Evolutionary conservation across 495 filamentous ascomycete species (phyloP).

Genomic region (Elasticomyces elasticus): DNA sequence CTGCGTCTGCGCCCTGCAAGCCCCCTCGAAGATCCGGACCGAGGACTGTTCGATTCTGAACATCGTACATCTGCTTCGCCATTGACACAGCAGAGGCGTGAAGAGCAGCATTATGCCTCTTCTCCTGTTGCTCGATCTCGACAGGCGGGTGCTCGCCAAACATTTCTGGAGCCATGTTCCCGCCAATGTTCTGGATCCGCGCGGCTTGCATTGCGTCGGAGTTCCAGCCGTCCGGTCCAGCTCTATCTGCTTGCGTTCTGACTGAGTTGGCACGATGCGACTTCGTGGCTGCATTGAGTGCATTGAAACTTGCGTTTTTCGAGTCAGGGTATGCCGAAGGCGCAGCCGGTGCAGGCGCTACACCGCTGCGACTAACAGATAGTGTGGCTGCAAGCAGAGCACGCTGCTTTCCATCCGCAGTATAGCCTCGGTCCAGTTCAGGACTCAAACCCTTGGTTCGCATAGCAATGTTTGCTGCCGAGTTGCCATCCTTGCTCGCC

Average conservation of each 20-base stretch:
- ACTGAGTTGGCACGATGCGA: constrained; percentile 39
- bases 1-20: constrained; percentile 29
- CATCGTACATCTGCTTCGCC: constrained; percentile 72
- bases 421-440: constrained; percentile 37
- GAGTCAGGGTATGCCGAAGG: constrained; percentile 44
- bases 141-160: constrained; percentile 69
- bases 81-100: constrained; percentile 76
- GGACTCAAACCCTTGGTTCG: constrained; percentile 35
- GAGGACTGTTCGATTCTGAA: constrained; percentile 17
- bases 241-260: constrained; percentile 5
- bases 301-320: constrained; percentile 50
- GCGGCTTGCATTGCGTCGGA: constrained; percentile 45
- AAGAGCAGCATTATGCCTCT: constrained; percentile 56
- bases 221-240: constrained; percentile 19
- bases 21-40: constrained; percentile 21
- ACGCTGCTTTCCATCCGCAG: constrained; percentile 41
- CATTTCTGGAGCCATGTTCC: constrained; percentile 49
- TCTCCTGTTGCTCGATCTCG: constrained; percentile 59
- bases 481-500: constrained; percentile 43
- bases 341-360: constrained; percentile 43
- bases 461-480: constrained; percentile 50
- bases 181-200: constrained; percentile 44
- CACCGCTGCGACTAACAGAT: constrained; percentile 52
- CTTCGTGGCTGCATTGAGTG: constrained; percentile 55
- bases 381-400: constrained; percentile 65